Percentiles rank a stretch among this genome's conserved stretches.
phyloP scores from a whole-genome alignment of 2,329 filamentous ascomycete species.

The Aspergillus fischeri region DNA sequence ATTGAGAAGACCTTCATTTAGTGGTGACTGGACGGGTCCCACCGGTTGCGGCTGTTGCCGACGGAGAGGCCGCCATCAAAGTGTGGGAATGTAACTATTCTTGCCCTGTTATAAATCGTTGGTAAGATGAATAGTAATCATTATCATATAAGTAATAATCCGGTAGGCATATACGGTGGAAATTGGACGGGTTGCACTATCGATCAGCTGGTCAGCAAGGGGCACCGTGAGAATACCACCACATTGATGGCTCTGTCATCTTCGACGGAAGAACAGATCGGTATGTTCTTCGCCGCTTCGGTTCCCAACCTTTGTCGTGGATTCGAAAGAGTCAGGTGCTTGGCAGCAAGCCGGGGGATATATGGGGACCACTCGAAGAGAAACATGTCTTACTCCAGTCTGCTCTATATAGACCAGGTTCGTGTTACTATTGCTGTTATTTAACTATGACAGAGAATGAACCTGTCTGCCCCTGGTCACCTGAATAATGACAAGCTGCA shows the following conservation, averaged over 20 bases:
- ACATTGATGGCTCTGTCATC: neutral
- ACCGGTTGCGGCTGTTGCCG: conserved; percentile 37
- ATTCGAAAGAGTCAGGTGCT: neutral
- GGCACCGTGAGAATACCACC: conserved; percentile 30
- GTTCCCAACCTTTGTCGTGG: neutral
- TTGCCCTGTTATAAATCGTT: neutral
- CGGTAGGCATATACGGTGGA: conserved; percentile 58
- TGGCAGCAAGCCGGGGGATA: neutral
- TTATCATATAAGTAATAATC: neutral
- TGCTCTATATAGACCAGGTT: too few species aligned
- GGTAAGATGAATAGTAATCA: neutral
- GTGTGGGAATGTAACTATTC: conserved; percentile 30
- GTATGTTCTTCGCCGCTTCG: neutral
- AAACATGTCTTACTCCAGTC: neutral
- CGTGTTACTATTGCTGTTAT: too few species aligned
- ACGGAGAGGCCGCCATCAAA: conserved; percentile 53
- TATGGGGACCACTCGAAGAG: neutral
- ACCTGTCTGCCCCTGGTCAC: too few species aligned
- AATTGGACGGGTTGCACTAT: conserved; percentile 53
- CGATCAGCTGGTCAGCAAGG: conserved; percentile 46
- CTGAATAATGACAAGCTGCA: neutral
- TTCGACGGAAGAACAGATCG: neutral
- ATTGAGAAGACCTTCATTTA: conserved; percentile 23
- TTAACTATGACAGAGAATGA: too few species aligned
- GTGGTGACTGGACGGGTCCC: conserved; percentile 41